These are phyloP conservation scores for Saposhnikovia divaricata DNA, from an alignment of 129 eudicot species.

Conservation along the genomic window DNA sequence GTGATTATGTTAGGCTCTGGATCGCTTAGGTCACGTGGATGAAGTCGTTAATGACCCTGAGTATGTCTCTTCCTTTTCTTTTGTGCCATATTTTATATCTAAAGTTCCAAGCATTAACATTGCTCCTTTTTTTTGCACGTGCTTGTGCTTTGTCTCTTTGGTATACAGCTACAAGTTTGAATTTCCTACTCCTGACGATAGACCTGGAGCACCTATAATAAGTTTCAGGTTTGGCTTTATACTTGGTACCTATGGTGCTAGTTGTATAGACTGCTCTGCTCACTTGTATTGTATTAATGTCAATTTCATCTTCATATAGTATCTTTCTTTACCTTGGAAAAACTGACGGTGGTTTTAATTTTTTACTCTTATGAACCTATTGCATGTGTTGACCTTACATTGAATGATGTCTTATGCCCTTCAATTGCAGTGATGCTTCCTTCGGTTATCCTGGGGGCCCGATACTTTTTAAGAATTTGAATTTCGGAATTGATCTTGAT, in stretches of 20 bases:
- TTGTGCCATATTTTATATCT: background rate
- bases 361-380: background rate
- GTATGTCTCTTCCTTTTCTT: conserved; percentile 41
- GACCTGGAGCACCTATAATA: conserved; percentile 94
- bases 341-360: background rate
- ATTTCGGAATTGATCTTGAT: conserved; percentile 94
- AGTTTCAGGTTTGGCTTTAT: conserved; percentile 73
- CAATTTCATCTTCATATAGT: conserved; percentile 1
- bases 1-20: conserved; percentile 64
- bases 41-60: conserved; percentile 96
- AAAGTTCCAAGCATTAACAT: background rate
- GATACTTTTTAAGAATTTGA: conserved; percentile 71
- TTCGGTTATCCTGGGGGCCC: conserved; percentile 99
- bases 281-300: background rate
- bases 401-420: conserved; percentile 2
- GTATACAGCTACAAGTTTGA: conserved; percentile 93
- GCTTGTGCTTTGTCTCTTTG: conserved; percentile 3
- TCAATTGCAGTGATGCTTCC: conserved; percentile 83
- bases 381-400: background rate
- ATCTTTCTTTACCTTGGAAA: background rate
- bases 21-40: conserved; percentile 81
- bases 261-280: background rate
- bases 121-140: conserved; percentile 2
- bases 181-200: conserved; percentile 95
- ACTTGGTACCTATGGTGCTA: background rate